Percentiles rank a stretch among this genome's conserved stretches.
Conservation (phyloP, 2,329 filamentous ascomycete species). For the Venturia pyrina region DNA sequence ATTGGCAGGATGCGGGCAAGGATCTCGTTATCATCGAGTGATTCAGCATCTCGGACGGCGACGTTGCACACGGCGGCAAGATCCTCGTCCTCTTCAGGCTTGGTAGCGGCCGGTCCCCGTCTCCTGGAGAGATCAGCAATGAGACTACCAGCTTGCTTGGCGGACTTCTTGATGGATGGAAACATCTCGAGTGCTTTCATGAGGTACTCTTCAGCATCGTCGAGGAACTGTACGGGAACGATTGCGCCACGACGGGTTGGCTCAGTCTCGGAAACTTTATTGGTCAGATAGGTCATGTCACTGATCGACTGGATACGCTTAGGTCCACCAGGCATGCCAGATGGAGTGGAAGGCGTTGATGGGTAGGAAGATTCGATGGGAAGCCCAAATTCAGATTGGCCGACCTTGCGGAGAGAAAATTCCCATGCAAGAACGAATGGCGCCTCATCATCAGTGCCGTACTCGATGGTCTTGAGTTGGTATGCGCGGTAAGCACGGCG, state of each 20-base stretch:
- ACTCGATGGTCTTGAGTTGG: slow-evolving; percentile 78
- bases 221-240: slow-evolving; percentile 83
- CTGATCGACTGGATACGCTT: slow-evolving; percentile 90
- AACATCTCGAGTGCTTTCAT: slow-evolving; percentile 77
- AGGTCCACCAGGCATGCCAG: slow-evolving; percentile 43
- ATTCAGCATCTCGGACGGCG: slow-evolving; percentile 81
- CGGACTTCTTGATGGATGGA: slow-evolving; percentile 52
- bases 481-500: slow-evolving; percentile 96
- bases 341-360: slow-evolving; percentile 59
- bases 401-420: slow-evolving; percentile 88
- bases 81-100: slow-evolving; percentile 51
- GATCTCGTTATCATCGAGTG: slow-evolving; percentile 69
- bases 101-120: slow-evolving; percentile 44
- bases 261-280: slow-evolving; percentile 56
- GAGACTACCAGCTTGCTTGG: slow-evolving; percentile 41
- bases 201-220: slow-evolving; percentile 84
- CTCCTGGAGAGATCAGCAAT: slow-evolving; percentile 65
- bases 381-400: slow-evolving; percentile 80
- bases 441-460: slow-evolving; percentile 66
- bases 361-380: slow-evolving; percentile 70
- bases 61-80: slow-evolving; percentile 88
- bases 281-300: slow-evolving; percentile 82
- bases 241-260: slow-evolving; percentile 87
- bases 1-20: slow-evolving; percentile 65
- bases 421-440: slow-evolving; percentile 86